Conservation (phyloP, 768 basidiomycete species). For the Suillus placidus region DNA sequence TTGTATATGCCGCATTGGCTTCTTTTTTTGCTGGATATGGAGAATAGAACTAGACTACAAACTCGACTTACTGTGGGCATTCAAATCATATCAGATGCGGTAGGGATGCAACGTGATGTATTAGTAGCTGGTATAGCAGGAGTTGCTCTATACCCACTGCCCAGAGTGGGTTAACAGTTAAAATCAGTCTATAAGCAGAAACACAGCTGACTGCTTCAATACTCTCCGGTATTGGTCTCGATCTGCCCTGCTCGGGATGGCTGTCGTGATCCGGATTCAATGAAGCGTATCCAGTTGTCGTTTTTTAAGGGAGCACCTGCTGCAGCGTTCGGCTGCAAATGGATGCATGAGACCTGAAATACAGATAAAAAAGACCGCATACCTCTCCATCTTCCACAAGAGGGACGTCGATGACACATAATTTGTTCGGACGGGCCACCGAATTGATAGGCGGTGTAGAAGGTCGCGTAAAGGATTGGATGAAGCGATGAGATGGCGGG, state of each 20-base stretch:
- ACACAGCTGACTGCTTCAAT: no score
- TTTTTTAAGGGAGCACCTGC: not conserved
- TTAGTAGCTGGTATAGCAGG: not conserved
- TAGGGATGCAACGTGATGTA: not conserved
- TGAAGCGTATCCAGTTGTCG: not conserved
- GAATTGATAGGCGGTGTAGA: no score
- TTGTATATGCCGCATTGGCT: not conserved
- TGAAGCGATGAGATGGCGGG: no score
- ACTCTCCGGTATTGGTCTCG: not conserved
- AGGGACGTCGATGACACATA: no score
- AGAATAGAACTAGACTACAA: not conserved
- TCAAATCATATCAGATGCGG: no score
- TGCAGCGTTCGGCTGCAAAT: not conserved
- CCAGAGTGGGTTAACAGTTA: no score
- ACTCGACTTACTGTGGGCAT: not conserved
- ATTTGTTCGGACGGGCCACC: no score
- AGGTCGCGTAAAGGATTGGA: not conserved
- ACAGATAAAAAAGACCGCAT: not conserved
- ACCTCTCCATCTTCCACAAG: not conserved
- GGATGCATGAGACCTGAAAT: not conserved
- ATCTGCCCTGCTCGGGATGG: not conserved
- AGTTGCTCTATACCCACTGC: no score
- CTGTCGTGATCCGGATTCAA: not conserved
- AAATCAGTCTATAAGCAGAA: no score
- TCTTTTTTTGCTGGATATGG: not conserved